Evolutionary conservation across 2,329 filamentous ascomycete species (phyloP).

Genomic region (Arthrobotrys pseudoclavata): DNA sequence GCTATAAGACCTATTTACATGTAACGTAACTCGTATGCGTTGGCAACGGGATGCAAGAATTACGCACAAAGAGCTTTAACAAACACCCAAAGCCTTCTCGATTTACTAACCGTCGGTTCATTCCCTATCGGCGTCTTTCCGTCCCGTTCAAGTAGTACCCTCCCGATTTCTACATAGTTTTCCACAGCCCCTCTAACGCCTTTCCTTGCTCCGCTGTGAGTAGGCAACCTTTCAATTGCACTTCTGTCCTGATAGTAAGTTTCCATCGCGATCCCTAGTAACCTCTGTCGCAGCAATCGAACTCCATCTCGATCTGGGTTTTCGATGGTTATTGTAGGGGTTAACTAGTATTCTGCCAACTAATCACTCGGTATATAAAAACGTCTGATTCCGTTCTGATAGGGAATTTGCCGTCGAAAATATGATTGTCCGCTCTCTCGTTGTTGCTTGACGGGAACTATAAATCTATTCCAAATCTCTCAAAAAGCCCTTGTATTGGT

Average conservation of each 20-base stretch:
- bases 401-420: constrained; percentile 67
- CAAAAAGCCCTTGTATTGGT: constrained; percentile 75
- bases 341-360: constrained; percentile 73
- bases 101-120: constrained; percentile 65
- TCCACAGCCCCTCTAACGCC: constrained; percentile 79
- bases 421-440: constrained; percentile 48
- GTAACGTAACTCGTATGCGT: background rate
- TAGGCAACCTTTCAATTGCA: constrained; percentile 75
- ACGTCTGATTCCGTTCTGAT: constrained; percentile 73
- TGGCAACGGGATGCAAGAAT: constrained; percentile 32
- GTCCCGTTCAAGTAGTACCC: constrained; percentile 70
- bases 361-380: constrained; percentile 78
- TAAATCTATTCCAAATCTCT: constrained; percentile 78
- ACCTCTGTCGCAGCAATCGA: constrained; percentile 69
- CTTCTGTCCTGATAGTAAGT: constrained; percentile 72
- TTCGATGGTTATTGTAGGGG: constrained; percentile 71
- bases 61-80: constrained; percentile 70
- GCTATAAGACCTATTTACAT: background rate
- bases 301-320: constrained; percentile 69
- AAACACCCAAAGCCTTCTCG: constrained; percentile 71
- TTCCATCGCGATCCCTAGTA: constrained; percentile 74
- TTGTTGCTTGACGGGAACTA: constrained; percentile 68
- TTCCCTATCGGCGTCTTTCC: constrained; percentile 26
- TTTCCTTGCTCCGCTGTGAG: constrained; percentile 70
- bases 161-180: constrained; percentile 81